Evolutionary conservation across 352 stramenopile genomes (phyloP).

Genomic region (Globisporangium mamillatum): DNA sequence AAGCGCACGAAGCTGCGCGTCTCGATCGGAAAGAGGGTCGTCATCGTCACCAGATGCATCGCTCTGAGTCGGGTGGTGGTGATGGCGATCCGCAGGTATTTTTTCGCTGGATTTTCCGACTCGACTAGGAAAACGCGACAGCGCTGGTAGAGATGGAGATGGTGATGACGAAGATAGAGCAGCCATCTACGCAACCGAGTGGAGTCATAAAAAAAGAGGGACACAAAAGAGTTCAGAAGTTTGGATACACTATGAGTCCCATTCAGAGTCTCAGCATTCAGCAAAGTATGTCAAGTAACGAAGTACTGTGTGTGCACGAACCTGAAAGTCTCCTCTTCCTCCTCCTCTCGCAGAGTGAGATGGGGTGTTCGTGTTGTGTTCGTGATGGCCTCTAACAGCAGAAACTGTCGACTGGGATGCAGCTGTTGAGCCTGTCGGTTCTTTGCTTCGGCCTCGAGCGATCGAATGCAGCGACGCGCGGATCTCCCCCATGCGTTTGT

Average conservation of each 20-base stretch:
- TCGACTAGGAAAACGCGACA: background rate
- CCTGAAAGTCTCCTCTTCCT: background rate
- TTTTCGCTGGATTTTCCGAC: conserved; percentile 11
- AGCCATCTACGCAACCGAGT: background rate
- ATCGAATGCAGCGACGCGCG: conserved; percentile 60
- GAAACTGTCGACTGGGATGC: background rate
- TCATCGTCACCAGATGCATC: background rate
- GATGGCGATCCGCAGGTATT: background rate
- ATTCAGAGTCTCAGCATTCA: background rate
- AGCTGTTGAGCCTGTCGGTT: background rate
- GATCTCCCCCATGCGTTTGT: conserved; percentile 73
- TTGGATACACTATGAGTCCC: background rate
- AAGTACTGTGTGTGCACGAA: background rate
- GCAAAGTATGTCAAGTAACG: too few species aligned
- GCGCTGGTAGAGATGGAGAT: background rate
- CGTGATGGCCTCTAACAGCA: background rate
- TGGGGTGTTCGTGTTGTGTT: background rate
- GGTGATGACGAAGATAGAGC: background rate
- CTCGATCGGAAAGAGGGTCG: background rate
- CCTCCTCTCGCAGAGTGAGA: background rate
- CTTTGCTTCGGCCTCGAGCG: conserved; percentile 26
- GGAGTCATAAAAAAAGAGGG: background rate
- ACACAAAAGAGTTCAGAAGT: conserved; percentile 2
- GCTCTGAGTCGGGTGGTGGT: background rate
- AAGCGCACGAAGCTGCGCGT: conserved; percentile 3